Base-by-base conservation (phyloP, 345 rosid genomes). In the Microcos paniculata region DNA sequence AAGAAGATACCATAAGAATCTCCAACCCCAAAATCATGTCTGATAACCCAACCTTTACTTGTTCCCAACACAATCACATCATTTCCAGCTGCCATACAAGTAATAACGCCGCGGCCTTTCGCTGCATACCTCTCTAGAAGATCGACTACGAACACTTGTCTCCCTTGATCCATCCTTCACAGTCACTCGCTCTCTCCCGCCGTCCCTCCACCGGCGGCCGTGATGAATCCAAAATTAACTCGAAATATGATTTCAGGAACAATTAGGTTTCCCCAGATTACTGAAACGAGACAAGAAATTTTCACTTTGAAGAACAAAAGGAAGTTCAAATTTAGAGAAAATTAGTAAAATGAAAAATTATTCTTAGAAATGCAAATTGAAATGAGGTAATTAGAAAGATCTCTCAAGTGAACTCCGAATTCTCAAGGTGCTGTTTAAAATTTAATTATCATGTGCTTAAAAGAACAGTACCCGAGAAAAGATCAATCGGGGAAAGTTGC, bases 81-180 rank as follows among this genome's bases (percentile, higher is more conserved):
- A 75, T 90, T 96, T 7, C 99, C 99, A 59, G 99, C 97, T 23
- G 98, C 91, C 99, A 96, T 92, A 80, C 96, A 94, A 13, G 97
- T 96, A 48, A 93, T 92, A 19, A 86, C 83, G 3, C 99, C 99
- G 4, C 90, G 90, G 24, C 95, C 97, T 78, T 93, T 96, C 4
- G 99, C 89, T 19, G 95, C 98, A 80, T 86, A 86, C 79, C 97
- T 88, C 82, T 96, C 97, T 1, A 96, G 96, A 31, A 89, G 92
- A 83, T 96, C 99, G 14, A 92, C 99, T 14, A 89, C 64, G 84
- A 96, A 96, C 8, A 94, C 95, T 80, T 87, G 94, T 85, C 94
- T 83, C 72, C 86, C 87, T 74, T 79, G 89, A 83, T 95, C 99
- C 98, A 91, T 90, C 58, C 30, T 48, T 35, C 46, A 53, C 26